Evolutionary conservation across 805 yeast genomes (phyloP).

Genomic region (Starmerella potacharoeniae): DNA sequence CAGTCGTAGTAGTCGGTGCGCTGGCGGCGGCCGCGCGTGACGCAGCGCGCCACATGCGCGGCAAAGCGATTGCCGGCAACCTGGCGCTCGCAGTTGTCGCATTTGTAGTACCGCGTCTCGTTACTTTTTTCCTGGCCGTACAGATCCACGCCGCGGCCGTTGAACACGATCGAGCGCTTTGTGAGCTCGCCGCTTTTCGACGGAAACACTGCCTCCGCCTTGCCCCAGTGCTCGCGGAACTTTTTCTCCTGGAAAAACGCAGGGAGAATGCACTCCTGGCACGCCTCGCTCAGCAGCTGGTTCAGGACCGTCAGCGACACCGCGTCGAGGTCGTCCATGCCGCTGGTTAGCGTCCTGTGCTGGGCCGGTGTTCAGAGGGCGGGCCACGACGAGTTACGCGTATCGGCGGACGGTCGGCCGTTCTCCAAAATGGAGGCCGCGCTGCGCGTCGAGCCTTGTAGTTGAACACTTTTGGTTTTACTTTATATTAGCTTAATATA

Average conservation of each 20-base stretch:
- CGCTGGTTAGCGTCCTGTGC: neutral
- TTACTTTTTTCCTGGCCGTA: constrained; percentile 34
- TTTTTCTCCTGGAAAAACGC: constrained; percentile 29
- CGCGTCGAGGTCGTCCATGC: constrained; percentile 2
- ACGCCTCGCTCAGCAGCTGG: constrained; percentile 25
- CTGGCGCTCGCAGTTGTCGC: constrained; percentile 72
- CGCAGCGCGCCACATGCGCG: constrained; percentile 80
- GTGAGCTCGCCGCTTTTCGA: constrained; percentile 19
- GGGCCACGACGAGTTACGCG: neutral
- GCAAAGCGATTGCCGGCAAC: constrained; percentile 90
- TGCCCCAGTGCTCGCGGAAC: constrained; percentile 28
- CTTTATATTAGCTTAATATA: no score
- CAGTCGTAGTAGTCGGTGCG: constrained; percentile 7
- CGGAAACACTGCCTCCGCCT: constrained; percentile 17
- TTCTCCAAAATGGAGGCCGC: no score
- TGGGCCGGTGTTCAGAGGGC: neutral
- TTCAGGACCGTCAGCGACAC: constrained; percentile 8
- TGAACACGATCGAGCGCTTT: constrained; percentile 20
- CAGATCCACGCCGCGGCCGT: constrained; percentile 31
- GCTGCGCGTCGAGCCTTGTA: no score
- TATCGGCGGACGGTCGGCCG: neutral
- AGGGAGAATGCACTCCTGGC: constrained; percentile 28
- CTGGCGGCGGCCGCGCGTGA: constrained; percentile 42
- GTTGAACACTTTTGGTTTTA: no score
- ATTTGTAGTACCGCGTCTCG: constrained; percentile 56